Percentiles rank a stretch among this genome's conserved stretches.
Evolutionary conservation across 495 filamentous ascomycete species (phyloP).

Genomic region (Mytilinidion resinicola): DNA sequence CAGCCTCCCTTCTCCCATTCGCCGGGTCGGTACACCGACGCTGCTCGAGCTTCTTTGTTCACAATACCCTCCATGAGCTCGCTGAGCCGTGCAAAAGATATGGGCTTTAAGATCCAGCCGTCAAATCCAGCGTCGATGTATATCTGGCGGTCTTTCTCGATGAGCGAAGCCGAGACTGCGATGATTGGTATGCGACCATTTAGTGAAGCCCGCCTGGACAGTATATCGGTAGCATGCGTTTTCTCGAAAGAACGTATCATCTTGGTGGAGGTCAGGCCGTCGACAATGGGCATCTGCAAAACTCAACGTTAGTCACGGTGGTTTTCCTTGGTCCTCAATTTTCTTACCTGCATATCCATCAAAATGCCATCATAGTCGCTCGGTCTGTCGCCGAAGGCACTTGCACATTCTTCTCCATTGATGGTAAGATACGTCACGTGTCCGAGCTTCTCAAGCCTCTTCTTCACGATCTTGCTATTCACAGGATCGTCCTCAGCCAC

Average conservation of each 20-base stretch:
- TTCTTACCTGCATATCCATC: constrained; percentile 88
- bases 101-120: constrained; percentile 64
- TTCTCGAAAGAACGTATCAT: constrained; percentile 72
- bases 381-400: constrained; percentile 55
- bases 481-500: constrained; percentile 92
- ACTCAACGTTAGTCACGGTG: background rate
- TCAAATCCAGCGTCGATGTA: constrained; percentile 86
- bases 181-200: constrained; percentile 71
- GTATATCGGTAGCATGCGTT: constrained; percentile 27
- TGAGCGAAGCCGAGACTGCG: constrained; percentile 79
- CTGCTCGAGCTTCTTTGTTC: constrained; percentile 20
- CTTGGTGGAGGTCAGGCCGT: constrained; percentile 75
- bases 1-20: constrained; percentile 40
- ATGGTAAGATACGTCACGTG: constrained; percentile 66
- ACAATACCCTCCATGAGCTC: constrained; percentile 39
- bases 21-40: constrained; percentile 32
- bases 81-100: constrained; percentile 33
- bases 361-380: constrained; percentile 71
- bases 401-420: constrained; percentile 84
- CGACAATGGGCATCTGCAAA: constrained; percentile 83
- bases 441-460: constrained; percentile 73
- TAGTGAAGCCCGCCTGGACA: constrained; percentile 43
- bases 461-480: constrained; percentile 81
- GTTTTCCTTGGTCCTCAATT: too few relatives aligned
- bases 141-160: constrained; percentile 60